These are phyloP conservation scores for Fusarium austroafricanum DNA, from an alignment of 2,329 filamentous ascomycete species.

Conservation along the genomic window DNA sequence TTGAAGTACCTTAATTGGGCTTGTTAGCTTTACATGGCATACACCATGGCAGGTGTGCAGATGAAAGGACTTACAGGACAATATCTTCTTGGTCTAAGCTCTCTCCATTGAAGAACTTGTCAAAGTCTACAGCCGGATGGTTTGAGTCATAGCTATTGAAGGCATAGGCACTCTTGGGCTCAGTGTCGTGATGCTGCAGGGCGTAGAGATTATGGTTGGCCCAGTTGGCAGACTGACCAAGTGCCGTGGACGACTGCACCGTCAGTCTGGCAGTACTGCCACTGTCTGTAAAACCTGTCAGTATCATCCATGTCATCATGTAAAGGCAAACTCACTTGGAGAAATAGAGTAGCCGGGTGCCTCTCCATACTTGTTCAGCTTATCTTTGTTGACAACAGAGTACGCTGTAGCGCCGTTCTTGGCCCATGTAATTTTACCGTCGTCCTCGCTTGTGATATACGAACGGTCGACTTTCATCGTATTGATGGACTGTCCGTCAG, in stretches of 20 bases:
- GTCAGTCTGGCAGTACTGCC: conserved; percentile 56
- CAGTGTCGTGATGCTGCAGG: conserved; percentile 63
- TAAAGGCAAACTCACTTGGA: too few species aligned
- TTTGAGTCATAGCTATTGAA: conserved; percentile 58
- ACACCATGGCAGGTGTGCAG: rapidly evolving
- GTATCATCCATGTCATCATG: too few species aligned
- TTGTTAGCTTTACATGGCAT: too few species aligned
- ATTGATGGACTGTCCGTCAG: conserved; percentile 57
- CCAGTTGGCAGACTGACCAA: conserved; percentile 60
- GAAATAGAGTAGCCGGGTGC: conserved; percentile 56
- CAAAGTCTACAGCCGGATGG: conserved; percentile 52
- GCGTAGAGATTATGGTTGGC: conserved; percentile 64
- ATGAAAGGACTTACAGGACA: conserved; percentile 10
- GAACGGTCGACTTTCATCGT: conserved; percentile 63
- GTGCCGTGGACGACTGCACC: conserved; percentile 59
- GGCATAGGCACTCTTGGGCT: conserved; percentile 59
- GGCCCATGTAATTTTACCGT: conserved; percentile 60
- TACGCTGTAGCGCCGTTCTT: conserved; percentile 60
- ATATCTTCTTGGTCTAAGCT: conserved; percentile 30
- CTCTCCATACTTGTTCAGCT: conserved; percentile 62
- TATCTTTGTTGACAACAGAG: conserved; percentile 63
- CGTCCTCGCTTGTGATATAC: conserved; percentile 57
- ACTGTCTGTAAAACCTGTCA: conserved; percentile 12
- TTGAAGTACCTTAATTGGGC: conserved; percentile 39
- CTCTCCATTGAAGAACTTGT: conserved; percentile 26